phyloP scores from a whole-genome alignment of 345 rosid species.

The Microthlaspi erraticum region DNA sequence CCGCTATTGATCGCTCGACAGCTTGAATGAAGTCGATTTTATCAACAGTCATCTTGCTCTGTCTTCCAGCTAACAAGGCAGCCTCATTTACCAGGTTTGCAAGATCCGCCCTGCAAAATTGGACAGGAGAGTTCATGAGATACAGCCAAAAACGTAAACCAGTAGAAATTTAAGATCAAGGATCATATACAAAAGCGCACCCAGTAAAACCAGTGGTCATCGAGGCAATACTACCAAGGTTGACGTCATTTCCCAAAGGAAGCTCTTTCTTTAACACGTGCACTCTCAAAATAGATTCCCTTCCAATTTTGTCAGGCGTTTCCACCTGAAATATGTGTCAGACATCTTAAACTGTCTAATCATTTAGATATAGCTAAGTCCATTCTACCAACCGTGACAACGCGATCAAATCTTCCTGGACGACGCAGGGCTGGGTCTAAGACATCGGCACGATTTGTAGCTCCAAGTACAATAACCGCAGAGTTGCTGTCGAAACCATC shows the following conservation, averaged over 20 bases:
- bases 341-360: constrained; percentile 1
- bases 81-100: constrained; percentile 99
- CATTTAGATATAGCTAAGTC: constrained; percentile 23
- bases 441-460: constrained; percentile 96
- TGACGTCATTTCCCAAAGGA: constrained; percentile 77
- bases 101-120: constrained; percentile 84
- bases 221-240: constrained; percentile 79
- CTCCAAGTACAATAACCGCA: constrained; percentile 96
- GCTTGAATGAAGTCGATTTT: constrained; percentile 93
- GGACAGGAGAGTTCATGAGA: constrained; percentile 5
- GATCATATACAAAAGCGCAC: constrained; percentile 44
- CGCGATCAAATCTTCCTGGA: constrained; percentile 98
- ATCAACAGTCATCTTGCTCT: constrained; percentile 73
- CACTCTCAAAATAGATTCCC: constrained; percentile 90
- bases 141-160: not conserved
- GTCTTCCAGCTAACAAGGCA: constrained; percentile 94
- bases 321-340: constrained; percentile 66
- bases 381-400: constrained; percentile 71
- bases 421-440: constrained; percentile 94
- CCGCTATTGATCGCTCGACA: constrained; percentile 93
- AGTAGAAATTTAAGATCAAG: not conserved
- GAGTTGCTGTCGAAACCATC: constrained; percentile 98
- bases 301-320: constrained; percentile 88
- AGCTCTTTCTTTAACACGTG: constrained; percentile 82
- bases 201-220: constrained; percentile 99